phyloP scores from a whole-genome alignment of 441 rosid species.

The Euphorbia schlechtendalii region DNA sequence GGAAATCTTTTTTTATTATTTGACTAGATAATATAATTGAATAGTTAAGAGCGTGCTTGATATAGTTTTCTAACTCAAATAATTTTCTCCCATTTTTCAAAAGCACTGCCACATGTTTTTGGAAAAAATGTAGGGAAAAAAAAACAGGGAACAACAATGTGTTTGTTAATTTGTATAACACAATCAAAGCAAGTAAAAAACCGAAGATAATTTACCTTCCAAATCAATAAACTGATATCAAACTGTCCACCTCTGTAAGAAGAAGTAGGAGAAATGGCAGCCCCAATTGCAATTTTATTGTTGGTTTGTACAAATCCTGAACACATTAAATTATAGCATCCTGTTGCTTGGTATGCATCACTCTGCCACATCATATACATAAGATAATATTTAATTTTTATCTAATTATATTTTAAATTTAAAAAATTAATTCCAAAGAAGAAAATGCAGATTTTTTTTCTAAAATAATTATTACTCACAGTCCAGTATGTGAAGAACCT shows the following conservation, averaged over 20 bases:
- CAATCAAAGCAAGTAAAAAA: no score
- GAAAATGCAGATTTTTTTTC: slow-evolving; percentile 4
- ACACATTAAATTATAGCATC: slow-evolving; percentile 94
- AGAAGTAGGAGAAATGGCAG: slow-evolving; percentile 95
- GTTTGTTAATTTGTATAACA: no score
- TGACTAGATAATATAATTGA: no score
- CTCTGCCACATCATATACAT: slow-evolving; percentile 33
- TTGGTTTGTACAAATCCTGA: slow-evolving; percentile 95
- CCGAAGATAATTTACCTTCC: slow-evolving; percentile 58
- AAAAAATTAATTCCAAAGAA: not conserved
- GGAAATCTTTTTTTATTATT: no score
- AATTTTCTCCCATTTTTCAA: no score
- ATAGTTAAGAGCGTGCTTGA: no score
- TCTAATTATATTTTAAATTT: no score
- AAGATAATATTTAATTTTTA: not conserved
- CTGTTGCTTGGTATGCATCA: slow-evolving; percentile 95
- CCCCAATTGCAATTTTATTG: slow-evolving; percentile 79
- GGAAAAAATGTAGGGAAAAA: no score
- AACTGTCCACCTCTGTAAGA: slow-evolving; percentile 79
- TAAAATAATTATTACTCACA: slow-evolving; percentile 43
- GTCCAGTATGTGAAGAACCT: slow-evolving; percentile 99
- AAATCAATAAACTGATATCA: slow-evolving; percentile 73
- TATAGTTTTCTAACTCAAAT: no score
- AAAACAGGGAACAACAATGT: no score
- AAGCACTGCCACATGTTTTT: no score